Percentiles rank a stretch among this genome's conserved stretches.
These are phyloP conservation scores for Botrytis paeoniae DNA, from an alignment of 2,329 filamentous ascomycete genomes.

Conservation along the genomic window DNA sequence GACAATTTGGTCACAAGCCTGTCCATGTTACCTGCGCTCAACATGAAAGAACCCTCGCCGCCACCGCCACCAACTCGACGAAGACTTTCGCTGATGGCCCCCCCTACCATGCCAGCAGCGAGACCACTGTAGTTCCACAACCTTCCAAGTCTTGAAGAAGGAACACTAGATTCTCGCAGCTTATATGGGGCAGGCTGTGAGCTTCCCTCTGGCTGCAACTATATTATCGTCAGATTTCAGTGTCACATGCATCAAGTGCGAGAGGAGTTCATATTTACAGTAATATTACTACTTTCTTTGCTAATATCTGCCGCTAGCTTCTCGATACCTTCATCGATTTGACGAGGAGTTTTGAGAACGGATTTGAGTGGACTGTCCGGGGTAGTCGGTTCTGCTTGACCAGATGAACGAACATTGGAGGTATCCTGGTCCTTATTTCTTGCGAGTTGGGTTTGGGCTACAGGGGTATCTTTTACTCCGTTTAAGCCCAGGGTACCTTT, in stretches of 20 bases:
- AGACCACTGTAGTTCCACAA: constrained; percentile 94
- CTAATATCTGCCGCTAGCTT: constrained; percentile 46
- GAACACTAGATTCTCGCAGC: constrained; percentile 85
- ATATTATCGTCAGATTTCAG: constrained; percentile 48
- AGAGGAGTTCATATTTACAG: constrained; percentile 11
- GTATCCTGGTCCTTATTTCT: constrained; percentile 41
- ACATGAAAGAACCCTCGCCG: constrained; percentile 71
- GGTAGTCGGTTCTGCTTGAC: constrained; percentile 9
- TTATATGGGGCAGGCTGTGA: constrained; percentile 51
- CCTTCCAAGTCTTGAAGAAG: constrained; percentile 79
- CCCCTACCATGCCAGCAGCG: constrained; percentile 92
- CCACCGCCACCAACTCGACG: constrained; percentile 73
- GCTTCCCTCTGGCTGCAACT: constrained; percentile 27
- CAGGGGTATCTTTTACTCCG: constrained; percentile 36
- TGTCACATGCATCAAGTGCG: constrained; percentile 25
- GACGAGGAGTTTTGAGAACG: not conserved
- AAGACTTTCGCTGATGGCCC: constrained; percentile 81
- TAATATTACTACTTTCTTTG: constrained; percentile 39
- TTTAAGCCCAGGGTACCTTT: constrained; percentile 36
- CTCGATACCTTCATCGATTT: constrained; percentile 42
- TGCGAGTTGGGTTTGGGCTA: constrained; percentile 35
- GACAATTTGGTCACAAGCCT: constrained; percentile 89
- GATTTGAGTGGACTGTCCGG: constrained; percentile 22
- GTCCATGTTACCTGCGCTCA: constrained; percentile 89
- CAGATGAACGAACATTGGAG: constrained; percentile 32